Evolutionary conservation across 2,329 filamentous ascomycete genomes (phyloP).

Genomic region (Gaeumannomyces tritici): DNA sequence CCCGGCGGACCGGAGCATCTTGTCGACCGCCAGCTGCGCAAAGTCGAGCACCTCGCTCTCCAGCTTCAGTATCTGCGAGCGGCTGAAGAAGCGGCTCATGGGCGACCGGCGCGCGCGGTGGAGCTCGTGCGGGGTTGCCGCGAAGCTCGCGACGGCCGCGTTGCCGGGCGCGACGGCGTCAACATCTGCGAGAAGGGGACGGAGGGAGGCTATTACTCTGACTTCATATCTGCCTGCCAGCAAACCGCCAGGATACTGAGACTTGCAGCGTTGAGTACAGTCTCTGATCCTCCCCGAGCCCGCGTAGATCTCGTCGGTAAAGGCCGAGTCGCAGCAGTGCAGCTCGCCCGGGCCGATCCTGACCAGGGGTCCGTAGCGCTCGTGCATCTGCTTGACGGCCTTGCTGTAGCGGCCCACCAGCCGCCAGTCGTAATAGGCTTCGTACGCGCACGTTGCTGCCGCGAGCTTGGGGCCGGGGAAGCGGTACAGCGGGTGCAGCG

Average conservation of each 20-base stretch:
- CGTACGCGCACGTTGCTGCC: slow-evolving; percentile 23
- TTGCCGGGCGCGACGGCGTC: slow-evolving; percentile 6
- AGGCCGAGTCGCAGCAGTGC: slow-evolving; percentile 17
- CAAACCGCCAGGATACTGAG: too few species aligned
- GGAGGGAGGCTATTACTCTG: not conserved
- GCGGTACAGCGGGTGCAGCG: slow-evolving; percentile 24
- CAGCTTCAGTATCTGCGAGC: slow-evolving; percentile 10
- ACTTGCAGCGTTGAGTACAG: slow-evolving; percentile 7
- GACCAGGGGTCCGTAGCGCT: slow-evolving; percentile 16
- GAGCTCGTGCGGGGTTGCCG: slow-evolving; percentile 11
- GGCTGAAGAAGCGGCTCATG: slow-evolving; percentile 14
- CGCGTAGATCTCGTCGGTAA: slow-evolving; percentile 14
- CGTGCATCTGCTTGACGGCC: slow-evolving; percentile 24
- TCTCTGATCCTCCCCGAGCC: slow-evolving; percentile 8
- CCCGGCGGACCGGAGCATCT: slow-evolving; percentile 6
- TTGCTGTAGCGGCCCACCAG: slow-evolving; percentile 23
- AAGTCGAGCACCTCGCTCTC: slow-evolving; percentile 10
- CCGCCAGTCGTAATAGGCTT: slow-evolving; percentile 27
- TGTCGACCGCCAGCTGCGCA: slow-evolving; percentile 9
- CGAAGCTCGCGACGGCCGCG: slow-evolving; percentile 8
- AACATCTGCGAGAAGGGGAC: not conserved
- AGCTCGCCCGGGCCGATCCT: slow-evolving; percentile 18
- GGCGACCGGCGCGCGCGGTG: slow-evolving; percentile 14
- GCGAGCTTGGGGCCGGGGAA: slow-evolving; percentile 28
- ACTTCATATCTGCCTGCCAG: too few species aligned